Evolutionary conservation across 345 rosid species (phyloP).

Genomic region (Cardiospermum halicacabum): DNA sequence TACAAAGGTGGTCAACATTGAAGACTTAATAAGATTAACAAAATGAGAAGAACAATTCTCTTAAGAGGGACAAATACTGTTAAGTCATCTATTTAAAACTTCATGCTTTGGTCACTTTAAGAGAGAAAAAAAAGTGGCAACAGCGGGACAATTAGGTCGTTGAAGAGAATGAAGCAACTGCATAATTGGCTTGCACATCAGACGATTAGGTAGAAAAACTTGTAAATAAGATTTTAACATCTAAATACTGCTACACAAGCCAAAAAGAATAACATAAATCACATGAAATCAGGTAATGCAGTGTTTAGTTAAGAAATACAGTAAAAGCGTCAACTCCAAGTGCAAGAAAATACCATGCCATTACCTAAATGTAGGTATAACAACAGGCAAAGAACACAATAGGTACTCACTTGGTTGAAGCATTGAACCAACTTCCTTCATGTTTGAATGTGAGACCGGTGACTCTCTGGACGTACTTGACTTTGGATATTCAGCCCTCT

Average conservation of each 20-base stretch:
- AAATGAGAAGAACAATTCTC: neutral
- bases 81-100: neutral
- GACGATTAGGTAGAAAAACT: too few species aligned
- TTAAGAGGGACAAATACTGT: neutral
- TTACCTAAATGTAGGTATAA: neutral
- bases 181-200: too few species aligned
- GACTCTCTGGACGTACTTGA: constrained; percentile 25
- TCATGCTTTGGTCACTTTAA: neutral
- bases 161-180: too few species aligned
- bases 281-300: neutral
- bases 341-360: neutral
- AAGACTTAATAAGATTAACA: neutral
- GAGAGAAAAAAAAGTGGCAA: neutral
- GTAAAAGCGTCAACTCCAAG: neutral
- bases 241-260: too few species aligned
- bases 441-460: constrained; percentile 20
- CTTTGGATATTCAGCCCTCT: constrained; percentile 22
- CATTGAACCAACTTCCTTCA: constrained; percentile 19
- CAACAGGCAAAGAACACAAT: constrained; percentile 1
- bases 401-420: constrained; percentile 39
- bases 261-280: neutral
- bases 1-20: neutral
- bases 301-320: neutral
- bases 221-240: too few species aligned
- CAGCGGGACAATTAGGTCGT: too few species aligned